phyloP scores from a whole-genome alignment of 2,329 filamentous ascomycete genomes.

The Clarireedia hainanense region DNA sequence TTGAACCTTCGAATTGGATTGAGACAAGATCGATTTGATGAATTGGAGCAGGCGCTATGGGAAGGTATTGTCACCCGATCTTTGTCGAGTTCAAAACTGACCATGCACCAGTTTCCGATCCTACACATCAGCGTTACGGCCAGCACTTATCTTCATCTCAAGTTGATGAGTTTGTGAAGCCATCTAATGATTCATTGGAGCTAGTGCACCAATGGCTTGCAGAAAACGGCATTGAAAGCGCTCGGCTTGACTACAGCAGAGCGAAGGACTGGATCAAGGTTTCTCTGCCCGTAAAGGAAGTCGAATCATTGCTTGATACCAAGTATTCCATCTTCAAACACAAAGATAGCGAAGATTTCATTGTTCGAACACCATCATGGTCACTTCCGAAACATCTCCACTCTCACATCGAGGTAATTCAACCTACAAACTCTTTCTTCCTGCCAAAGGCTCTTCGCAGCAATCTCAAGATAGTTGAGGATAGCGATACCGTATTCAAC shows the following conservation, averaged over 20 bases:
- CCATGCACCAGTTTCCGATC: constrained; percentile 38
- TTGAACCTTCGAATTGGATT: background rate
- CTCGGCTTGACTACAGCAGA: constrained; percentile 37
- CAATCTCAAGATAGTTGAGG: background rate
- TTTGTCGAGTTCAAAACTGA: background rate
- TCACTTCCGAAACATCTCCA: constrained; percentile 50
- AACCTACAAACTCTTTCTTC: constrained; percentile 54
- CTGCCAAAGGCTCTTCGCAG: constrained; percentile 23
- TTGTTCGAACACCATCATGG: constrained; percentile 47
- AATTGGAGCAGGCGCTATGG: background rate
- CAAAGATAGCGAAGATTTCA: constrained; percentile 37
- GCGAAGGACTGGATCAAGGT: constrained; percentile 51
- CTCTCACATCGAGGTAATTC: constrained; percentile 49
- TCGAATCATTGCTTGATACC: constrained; percentile 45
- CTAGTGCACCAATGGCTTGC: constrained; percentile 48
- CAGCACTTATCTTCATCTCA: constrained; percentile 43
- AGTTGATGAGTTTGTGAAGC: constrained; percentile 45
- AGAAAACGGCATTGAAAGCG: constrained; percentile 40
- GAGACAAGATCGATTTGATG: background rate
- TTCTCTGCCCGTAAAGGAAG: constrained; percentile 40
- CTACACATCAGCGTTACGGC: constrained; percentile 45
- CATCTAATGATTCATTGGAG: constrained; percentile 41
- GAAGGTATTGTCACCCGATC: background rate
- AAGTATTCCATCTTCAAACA: constrained; percentile 46
- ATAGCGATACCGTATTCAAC: no score